These are phyloP conservation scores for Starmerella bombi DNA, from an alignment of 805 yeast genomes.

Conservation along the genomic window DNA sequence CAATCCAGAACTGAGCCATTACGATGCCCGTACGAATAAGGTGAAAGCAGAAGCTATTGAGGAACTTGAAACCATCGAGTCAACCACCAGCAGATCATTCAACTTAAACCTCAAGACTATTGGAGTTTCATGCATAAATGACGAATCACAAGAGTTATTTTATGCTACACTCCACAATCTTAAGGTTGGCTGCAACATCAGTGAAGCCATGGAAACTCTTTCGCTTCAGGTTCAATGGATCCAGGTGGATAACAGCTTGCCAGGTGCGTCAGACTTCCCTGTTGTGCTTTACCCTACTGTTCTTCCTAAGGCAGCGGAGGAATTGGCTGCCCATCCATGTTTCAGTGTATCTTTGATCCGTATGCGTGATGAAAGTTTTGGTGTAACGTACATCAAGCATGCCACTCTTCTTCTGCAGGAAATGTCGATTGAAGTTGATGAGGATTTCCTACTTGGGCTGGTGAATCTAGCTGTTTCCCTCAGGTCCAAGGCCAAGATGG, in stretches of 20 bases:
- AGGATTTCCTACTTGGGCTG: conserved; percentile 73
- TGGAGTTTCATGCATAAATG: conserved; percentile 73
- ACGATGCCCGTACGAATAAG: conserved; percentile 28
- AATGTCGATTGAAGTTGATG: conserved; percentile 84
- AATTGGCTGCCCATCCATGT: conserved; percentile 80
- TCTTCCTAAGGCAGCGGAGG: conserved; percentile 69
- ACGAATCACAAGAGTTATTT: conserved; percentile 60
- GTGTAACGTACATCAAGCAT: conserved; percentile 78
- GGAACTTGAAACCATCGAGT: conserved; percentile 15
- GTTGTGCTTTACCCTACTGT: conserved; percentile 82
- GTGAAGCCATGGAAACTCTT: conserved; percentile 69
- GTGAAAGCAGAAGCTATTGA: conserved; percentile 18
- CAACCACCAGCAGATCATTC: conserved; percentile 24
- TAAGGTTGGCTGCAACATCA: conserved; percentile 67
- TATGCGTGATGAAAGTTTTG: conserved; percentile 80
- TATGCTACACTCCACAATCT: conserved; percentile 73
- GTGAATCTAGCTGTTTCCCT: conserved; percentile 49
- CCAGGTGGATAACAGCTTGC: conserved; percentile 83
- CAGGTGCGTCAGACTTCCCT: conserved; percentile 69
- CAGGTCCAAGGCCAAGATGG: conserved; percentile 1
- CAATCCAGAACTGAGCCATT: conserved; percentile 64
- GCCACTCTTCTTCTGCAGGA: conserved; percentile 85
- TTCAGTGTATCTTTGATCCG: conserved; percentile 73
- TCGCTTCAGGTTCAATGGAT: conserved; percentile 83
- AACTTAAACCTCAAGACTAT: conserved; percentile 59